Percentiles rank a stretch among this genome's conserved stretches.
Conservation (phyloP, 768 basidiomycete species). For the Leucocoprinus sp. region DNA sequence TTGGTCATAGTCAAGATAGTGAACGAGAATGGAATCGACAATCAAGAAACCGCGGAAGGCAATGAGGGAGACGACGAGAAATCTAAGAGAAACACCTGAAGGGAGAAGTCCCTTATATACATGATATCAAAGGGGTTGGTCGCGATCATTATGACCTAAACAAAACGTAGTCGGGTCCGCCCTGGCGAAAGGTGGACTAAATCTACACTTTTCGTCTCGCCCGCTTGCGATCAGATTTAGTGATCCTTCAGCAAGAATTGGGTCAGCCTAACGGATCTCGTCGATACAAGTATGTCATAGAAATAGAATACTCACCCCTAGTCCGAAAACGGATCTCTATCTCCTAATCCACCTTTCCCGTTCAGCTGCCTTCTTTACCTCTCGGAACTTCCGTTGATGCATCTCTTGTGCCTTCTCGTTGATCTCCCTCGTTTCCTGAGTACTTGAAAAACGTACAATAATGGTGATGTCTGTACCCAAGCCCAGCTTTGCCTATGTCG, state of each 20-base stretch:
- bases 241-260: no score
- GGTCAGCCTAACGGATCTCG: no score
- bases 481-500: slow-evolving; percentile 68
- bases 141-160: not conserved
- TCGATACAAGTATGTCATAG: no score
- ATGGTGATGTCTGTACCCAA: slow-evolving; percentile 70
- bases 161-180: not conserved
- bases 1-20: not conserved
- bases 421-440: slow-evolving; percentile 72
- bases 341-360: slow-evolving; percentile 33
- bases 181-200: no score
- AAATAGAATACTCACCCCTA: not conserved
- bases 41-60: no score
- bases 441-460: slow-evolving; percentile 84
- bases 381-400: slow-evolving; percentile 53
- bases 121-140: not conserved
- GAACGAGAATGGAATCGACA: no score
- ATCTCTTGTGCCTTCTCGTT: slow-evolving; percentile 68
- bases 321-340: slow-evolving; percentile 5
- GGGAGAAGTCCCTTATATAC: not conserved
- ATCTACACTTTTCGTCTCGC: no score
- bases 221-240: no score
- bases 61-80: not conserved
- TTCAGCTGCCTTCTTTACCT: slow-evolving; percentile 53
- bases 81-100: not conserved